phyloP scores from a whole-genome alignment of 176 grass and related monocot genomes.

The Aechmea fasciata region DNA sequence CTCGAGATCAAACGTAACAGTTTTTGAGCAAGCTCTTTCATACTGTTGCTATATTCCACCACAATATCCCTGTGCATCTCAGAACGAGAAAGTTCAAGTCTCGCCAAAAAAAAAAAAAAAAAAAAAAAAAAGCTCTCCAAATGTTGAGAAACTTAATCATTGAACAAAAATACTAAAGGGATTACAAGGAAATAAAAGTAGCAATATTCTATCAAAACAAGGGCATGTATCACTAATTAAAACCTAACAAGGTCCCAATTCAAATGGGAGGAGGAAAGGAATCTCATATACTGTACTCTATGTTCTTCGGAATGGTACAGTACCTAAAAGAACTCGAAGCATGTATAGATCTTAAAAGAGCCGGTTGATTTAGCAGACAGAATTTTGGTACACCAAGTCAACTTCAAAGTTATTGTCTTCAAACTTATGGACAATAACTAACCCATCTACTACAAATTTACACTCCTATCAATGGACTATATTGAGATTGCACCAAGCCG shows the following conservation, averaged over 20 bases:
- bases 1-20: constrained; percentile 57
- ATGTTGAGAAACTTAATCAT: neutral
- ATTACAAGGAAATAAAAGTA: neutral
- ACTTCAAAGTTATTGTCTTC: neutral
- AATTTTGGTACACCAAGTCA: neutral
- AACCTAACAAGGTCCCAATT: neutral
- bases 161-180: neutral
- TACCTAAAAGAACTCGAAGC: no score
- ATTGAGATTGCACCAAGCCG: neutral
- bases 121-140: neutral
- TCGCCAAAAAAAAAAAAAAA: neutral
- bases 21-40: constrained; percentile 64
- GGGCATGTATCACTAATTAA: neutral
- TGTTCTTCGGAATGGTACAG: no score
- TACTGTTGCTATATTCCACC: constrained; percentile 55
- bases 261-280: no score
- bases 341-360: neutral
- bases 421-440: neutral
- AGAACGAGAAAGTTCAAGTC: neutral
- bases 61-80: constrained; percentile 53
- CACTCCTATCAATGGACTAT: neutral
- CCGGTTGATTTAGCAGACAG: neutral
- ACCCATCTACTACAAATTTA: neutral
- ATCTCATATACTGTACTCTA: no score
- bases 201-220: no score